Base-by-base conservation (phyloP, 164 flowering plant species). In the Pachysandra terminalis region DNA sequence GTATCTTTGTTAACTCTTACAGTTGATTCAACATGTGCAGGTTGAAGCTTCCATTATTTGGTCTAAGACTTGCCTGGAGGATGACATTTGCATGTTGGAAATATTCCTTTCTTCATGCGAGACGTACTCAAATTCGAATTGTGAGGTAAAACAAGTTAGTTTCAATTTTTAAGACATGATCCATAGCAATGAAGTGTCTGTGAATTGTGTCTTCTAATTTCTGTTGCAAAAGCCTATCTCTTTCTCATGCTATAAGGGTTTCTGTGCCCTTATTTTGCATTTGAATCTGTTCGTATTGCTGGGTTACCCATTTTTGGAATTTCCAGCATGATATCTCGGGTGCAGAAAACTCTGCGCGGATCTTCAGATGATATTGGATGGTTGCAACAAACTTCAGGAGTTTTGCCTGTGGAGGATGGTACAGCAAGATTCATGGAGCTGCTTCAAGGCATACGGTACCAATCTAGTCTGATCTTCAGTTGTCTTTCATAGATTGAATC, bases 331-430 rank as follows among this genome's bases (percentile, higher is more conserved):
- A 61, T 78, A 53, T 82, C 84, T 70, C 84, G 96, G 52, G 68
- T 85, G n/a, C 71, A 63, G 41, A 91, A 26, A 73, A 83, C 93
- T 19, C 71, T 93, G 73, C 83, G 59, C 59, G 98, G 97, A 24
- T 93, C 98, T 68, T 79, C 92, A 59, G 85, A 79, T 78, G 96
- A 93, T 78, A 89, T 93, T 80, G 97, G 98, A 65, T 93, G 96
- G 98, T 73, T 93, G 83, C 96, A 86, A 56, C 64, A 61, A 19
- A 72, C 78, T 73, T 85, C 90, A 52, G 90, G 82, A 68, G 63
- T 88, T 78, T 80, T 87, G 69, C 86, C 88, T 56, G 88, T 85
- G 51, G 75, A 74, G 71, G 96, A 93, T 79, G 96, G 97, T 37
- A 87, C 98, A 53, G 22, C 78, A 56, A 88, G 90, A 79, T 94